Evolutionary conservation across 139 green algal species (phyloP).

Genomic region (Tetradesmus lagerheimii): DNA sequence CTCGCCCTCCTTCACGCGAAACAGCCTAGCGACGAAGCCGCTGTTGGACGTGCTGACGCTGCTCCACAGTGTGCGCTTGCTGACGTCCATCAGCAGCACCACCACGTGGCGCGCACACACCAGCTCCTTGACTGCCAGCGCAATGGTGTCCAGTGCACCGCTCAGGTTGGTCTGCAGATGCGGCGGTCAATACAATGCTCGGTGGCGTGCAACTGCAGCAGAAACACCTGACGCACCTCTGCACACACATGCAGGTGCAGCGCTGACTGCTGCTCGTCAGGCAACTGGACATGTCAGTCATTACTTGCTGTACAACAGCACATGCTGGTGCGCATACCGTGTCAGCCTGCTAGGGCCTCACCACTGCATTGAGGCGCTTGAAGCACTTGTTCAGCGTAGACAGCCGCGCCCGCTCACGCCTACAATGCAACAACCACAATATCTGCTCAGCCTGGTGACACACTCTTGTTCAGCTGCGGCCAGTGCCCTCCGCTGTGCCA

Average conservation of each 20-base stretch:
- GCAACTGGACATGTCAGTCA: background rate
- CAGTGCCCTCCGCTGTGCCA: too few relatives aligned
- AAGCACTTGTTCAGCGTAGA: conserved; percentile 66
- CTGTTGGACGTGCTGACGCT: conserved; percentile 13
- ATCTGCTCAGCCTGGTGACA: background rate
- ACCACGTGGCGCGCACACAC: conserved; percentile 60
- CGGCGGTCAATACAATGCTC: background rate
- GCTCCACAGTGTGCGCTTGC: conserved; percentile 33
- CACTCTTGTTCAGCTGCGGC: background rate
- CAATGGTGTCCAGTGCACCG: conserved; percentile 47
- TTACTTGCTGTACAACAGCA: too few relatives aligned
- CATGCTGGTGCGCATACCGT: background rate
- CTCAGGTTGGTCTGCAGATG: conserved; percentile 17
- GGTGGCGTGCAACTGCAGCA: too few relatives aligned
- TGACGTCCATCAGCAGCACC: conserved; percentile 31
- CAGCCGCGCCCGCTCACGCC: conserved; percentile 68
- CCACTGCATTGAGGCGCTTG: conserved; percentile 62
- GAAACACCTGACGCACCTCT: background rate
- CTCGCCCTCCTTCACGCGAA: conserved; percentile 38
- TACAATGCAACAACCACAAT: conserved; percentile 7
- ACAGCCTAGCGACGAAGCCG: background rate
- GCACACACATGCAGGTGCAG: background rate
- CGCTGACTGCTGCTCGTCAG: background rate
- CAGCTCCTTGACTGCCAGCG: conserved; percentile 62
- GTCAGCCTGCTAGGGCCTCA: conserved; percentile 1